These are phyloP conservation scores for Sclerotinia minor DNA, from an alignment of 2,329 filamentous ascomycete genomes.

Conservation along the genomic window DNA sequence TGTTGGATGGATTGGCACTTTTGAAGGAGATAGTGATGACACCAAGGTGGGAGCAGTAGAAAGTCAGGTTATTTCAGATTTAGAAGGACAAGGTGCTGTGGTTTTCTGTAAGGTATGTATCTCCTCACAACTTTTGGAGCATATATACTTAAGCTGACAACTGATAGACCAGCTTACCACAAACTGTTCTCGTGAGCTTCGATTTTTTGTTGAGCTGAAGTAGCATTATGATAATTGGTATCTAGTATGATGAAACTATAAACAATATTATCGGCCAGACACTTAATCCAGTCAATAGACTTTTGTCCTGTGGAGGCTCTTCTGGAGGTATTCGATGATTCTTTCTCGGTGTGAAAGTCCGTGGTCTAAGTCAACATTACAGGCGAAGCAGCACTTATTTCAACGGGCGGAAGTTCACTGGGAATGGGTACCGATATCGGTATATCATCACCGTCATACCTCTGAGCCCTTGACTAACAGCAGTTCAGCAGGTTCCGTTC, in stretches of 20 bases:
- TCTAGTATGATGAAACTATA: conserved; percentile 42
- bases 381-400: conserved; percentile 36
- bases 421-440: conserved; percentile 38
- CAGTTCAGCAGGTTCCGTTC: conserved; percentile 27
- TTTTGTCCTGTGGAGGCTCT: conserved; percentile 59
- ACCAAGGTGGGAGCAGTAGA: conserved; percentile 51
- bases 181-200: conserved; percentile 38
- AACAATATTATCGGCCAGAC: conserved; percentile 46
- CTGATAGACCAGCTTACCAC: conserved; percentile 42
- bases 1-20: conserved; percentile 50
- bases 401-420: conserved; percentile 31
- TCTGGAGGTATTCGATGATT: conserved; percentile 49
- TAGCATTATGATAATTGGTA: background rate
- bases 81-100: conserved; percentile 43
- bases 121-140: background rate
- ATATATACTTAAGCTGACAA: background rate
- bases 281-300: conserved; percentile 58
- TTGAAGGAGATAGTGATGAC: conserved; percentile 52
- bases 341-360: background rate
- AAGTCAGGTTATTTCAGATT: conserved; percentile 45
- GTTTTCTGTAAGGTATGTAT: conserved; percentile 39
- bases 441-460: background rate
- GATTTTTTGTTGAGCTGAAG: too few species aligned
- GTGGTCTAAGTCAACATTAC: conserved; percentile 1
- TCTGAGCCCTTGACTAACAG: background rate